phyloP scores from a whole-genome alignment of 306 rosid genomes.

The Rubus parviflorus region DNA sequence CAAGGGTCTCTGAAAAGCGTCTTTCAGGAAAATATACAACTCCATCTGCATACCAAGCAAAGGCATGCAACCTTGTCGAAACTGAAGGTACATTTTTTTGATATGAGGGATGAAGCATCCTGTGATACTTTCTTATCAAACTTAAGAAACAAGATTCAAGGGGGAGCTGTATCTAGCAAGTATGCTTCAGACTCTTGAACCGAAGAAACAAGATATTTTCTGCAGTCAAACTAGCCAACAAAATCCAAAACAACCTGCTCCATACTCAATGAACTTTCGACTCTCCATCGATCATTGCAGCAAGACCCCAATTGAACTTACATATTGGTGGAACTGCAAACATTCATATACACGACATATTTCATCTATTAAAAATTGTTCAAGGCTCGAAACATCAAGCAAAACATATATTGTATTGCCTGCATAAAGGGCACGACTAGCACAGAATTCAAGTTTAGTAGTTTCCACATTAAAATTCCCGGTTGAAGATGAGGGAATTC shows the following conservation, averaged over 20 bases:
- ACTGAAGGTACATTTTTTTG: background rate
- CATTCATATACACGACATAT: background rate
- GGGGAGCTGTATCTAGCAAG: background rate
- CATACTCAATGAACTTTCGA: background rate
- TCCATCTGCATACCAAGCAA: background rate
- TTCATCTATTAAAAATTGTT: background rate
- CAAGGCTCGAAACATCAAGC: background rate
- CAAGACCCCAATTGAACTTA: slow-evolving; percentile 23
- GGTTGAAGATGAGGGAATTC: background rate
- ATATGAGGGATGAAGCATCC: background rate
- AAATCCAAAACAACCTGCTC: background rate
- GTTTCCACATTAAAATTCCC: background rate
- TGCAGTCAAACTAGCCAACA: background rate
- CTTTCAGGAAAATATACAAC: background rate
- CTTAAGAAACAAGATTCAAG: background rate
- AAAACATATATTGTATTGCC: background rate
- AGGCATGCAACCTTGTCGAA: background rate
- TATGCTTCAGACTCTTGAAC: background rate
- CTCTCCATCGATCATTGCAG: slow-evolving; percentile 18
- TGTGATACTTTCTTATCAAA: background rate
- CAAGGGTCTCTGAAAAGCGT: background rate
- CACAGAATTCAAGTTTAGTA: background rate
- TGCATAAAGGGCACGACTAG: background rate
- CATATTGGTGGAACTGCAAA: slow-evolving; percentile 40
- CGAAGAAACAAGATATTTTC: background rate